Evolutionary conservation across 768 basidiomycete genomes (phyloP).

Genomic region (Boletus coccyginus): DNA sequence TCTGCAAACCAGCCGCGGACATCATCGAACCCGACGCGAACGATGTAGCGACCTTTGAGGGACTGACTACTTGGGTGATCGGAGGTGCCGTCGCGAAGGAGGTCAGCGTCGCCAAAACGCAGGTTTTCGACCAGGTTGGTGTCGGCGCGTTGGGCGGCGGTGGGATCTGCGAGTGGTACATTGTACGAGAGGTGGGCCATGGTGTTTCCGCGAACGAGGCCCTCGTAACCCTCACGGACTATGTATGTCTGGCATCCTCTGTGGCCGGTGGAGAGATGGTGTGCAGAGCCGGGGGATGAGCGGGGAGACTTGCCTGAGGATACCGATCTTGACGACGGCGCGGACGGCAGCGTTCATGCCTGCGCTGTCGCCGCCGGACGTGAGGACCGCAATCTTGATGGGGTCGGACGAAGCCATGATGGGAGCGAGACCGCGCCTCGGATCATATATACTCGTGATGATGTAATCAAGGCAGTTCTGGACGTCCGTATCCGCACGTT

Average conservation of each 20-base stretch:
- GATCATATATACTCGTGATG: background rate
- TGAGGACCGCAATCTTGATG: constrained; percentile 93
- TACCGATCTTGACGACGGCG: constrained; percentile 88
- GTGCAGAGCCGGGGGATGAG: too few relatives aligned
- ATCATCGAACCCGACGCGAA: constrained; percentile 97
- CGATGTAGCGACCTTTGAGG: constrained; percentile 89
- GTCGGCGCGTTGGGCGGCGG: constrained; percentile 24
- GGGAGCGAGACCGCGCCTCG: too few relatives aligned
- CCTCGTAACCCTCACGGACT: constrained; percentile 98
- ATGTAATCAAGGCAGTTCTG: constrained; percentile 6
- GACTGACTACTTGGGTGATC: constrained; percentile 65
- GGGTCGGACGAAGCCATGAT: background rate
- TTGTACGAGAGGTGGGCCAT: constrained; percentile 29
- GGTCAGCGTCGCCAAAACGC: constrained; percentile 77
- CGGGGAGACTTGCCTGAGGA: constrained; percentile 64
- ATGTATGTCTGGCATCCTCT: constrained; percentile 94
- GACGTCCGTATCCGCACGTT: too few relatives aligned
- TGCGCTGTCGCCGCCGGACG: constrained; percentile 95
- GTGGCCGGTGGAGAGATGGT: background rate
- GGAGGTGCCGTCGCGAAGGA: constrained; percentile 78
- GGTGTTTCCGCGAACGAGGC: constrained; percentile 85
- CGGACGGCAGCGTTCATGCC: constrained; percentile 98
- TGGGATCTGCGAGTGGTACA: constrained; percentile 31
- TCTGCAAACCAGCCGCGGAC: constrained; percentile 93
- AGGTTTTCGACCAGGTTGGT: constrained; percentile 62